Evolutionary conservation across 116 monocot genomes (phyloP).

Genomic region (Papilionanthe hybrid): DNA sequence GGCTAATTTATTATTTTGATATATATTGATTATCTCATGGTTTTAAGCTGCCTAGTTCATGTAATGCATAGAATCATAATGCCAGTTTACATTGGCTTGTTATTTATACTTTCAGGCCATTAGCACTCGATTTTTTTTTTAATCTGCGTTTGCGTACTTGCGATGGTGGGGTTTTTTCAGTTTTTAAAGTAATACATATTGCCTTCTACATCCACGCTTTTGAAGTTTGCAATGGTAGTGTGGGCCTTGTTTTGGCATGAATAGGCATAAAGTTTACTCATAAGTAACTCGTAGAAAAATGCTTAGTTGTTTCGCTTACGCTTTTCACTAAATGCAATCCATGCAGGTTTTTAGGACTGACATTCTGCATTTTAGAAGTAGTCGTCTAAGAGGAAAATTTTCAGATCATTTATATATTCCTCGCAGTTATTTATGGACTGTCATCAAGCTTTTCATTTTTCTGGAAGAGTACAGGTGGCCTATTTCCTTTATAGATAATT

Average conservation of each 20-base stretch:
- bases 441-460: not conserved
- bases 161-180: not conserved
- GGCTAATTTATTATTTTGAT: slow-evolving; percentile 1
- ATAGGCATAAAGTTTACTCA: not conserved
- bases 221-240: not conserved
- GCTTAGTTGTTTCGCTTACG: not conserved
- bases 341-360: not conserved
- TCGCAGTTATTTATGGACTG: not conserved
- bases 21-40: not conserved
- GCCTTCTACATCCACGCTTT: not conserved
- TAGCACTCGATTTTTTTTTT: not conserved
- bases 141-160: not conserved
- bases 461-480: not conserved
- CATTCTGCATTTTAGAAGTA: not conserved
- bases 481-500: not conserved
- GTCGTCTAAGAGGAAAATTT: not conserved
- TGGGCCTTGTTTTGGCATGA: not conserved
- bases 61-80: not conserved
- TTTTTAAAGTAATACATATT: not conserved
- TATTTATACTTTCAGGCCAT: not conserved
- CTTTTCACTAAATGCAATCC: not conserved
- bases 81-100: not conserved
- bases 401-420: not conserved
- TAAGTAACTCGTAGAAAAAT: not conserved
- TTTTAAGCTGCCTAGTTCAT: not conserved